These are phyloP conservation scores for Saccharomycopsis sp. DNA, from an alignment of 805 yeast genomes.

Conservation along the genomic window DNA sequence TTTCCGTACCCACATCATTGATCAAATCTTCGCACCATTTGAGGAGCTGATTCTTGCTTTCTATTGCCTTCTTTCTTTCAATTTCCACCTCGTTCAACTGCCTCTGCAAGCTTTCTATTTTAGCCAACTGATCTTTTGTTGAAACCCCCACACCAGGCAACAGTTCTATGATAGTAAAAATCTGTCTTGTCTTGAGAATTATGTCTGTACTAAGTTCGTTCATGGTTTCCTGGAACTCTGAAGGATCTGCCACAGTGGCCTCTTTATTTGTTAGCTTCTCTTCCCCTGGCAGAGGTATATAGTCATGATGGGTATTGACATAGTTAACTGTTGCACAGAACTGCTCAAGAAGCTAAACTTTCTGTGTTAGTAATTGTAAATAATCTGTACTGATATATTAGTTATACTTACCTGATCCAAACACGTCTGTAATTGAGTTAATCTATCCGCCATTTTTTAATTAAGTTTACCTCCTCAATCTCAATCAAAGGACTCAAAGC, in stretches of 20 bases:
- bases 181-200: constrained; percentile 79
- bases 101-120: constrained; percentile 53
- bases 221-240: constrained; percentile 41
- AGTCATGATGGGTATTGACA: constrained; percentile 70
- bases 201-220: constrained; percentile 81
- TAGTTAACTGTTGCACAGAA: constrained; percentile 73
- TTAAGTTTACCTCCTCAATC: too few species aligned
- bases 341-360: constrained; percentile 57
- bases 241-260: constrained; percentile 47
- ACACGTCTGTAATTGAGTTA: constrained; percentile 85
- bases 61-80: constrained; percentile 48
- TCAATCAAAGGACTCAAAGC: too few species aligned
- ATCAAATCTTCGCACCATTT: constrained; percentile 62
- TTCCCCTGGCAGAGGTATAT: constrained; percentile 44
- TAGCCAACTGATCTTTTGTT: constrained; percentile 60
- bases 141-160: constrained; percentile 90
- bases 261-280: constrained; percentile 58
- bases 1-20: constrained; percentile 49
- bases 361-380: not conserved
- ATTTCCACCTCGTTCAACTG: constrained; percentile 57
- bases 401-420: constrained; percentile 51
- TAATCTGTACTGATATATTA: not conserved
- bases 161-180: constrained; percentile 76
- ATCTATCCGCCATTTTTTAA: constrained; percentile 64
- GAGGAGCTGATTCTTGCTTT: constrained; percentile 57